Evolutionary conservation across 441 rosid species (phyloP), one percentile per base, ranked within the genome.

Genomic region (Corymbia citriodora): DNA sequence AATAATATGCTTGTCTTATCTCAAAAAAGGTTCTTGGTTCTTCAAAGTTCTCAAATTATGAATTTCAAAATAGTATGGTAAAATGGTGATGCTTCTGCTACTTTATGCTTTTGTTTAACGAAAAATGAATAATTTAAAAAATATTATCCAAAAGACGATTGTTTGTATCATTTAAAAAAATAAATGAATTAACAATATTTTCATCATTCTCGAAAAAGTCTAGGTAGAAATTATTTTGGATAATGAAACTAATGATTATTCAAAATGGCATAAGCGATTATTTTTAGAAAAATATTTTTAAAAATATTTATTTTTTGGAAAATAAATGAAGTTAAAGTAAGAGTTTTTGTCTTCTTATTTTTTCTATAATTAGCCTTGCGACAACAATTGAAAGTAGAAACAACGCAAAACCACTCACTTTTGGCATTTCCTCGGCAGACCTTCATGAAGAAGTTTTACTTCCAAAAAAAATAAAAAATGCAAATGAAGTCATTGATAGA

Each of bases 131-230:
- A 6, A 23, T 57, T 57, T 57, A 27, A 5, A 3, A 8, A 19
- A 19, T 21, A 21, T 55, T 21, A 8, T 21, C 21, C 5, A 19
- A 9, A 9, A 23, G 23, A 57, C 21, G 2, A 57, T 16, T 6
- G 6, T 0, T 23, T 4, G 6, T 23, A 57, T 23, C 23, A 57
- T 1, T 57, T 25, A 59, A 0, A 59, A 59, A 59, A 59, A 0
- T 0, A 3, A 59, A 25, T 59, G 0, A 10, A 0, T 1, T 0
- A 59, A 25, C 10, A 59, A 59, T 25, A 5, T 59, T 59, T 59
- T 25, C 14, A 59, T 25, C 2, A 0, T 25, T 2, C 2, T 10
- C 0, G 0, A 25, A 59, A 59, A 59, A 4, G 9, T 23, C 10
- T 59, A 57, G 29, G 25, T 0, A 59, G 10, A 59, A 59, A 59